phyloP scores from a whole-genome alignment of 2,329 filamentous ascomycete species.

The Hysterium pulicare region DNA sequence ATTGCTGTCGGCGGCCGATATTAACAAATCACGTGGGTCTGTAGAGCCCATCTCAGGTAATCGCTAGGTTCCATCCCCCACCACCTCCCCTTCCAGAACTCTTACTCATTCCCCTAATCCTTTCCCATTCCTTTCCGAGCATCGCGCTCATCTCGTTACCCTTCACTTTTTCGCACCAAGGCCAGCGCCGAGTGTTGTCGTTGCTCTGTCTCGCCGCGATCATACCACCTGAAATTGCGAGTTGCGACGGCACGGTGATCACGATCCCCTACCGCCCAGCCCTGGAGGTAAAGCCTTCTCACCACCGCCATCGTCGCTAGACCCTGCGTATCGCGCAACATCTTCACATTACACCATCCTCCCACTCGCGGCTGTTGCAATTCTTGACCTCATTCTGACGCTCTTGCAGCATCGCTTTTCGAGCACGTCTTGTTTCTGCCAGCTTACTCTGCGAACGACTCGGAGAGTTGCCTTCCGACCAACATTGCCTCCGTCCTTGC shows the following conservation, averaged over 20 bases:
- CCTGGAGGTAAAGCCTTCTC: constrained; percentile 13
- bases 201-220: constrained; percentile 8
- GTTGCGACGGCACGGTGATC: constrained; percentile 11
- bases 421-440: neutral
- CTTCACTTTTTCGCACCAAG: constrained; percentile 1
- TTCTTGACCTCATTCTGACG: constrained; percentile 7
- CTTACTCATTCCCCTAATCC: constrained; percentile 8
- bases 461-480: constrained; percentile 15
- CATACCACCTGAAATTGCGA: constrained; percentile 1
- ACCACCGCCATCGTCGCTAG: constrained; percentile 18
- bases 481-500: constrained; percentile 15
- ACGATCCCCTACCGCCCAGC: constrained; percentile 6
- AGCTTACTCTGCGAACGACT: constrained; percentile 15
- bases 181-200: constrained; percentile 11
- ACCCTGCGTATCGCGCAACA: constrained; percentile 12
- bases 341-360: constrained; percentile 5
- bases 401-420: neutral
- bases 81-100: no score
- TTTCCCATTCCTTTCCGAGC: constrained; percentile 1
- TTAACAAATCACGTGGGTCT: constrained; percentile 4
- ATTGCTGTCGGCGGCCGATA: neutral
- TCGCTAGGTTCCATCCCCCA: constrained; percentile 7
- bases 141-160: constrained; percentile 13
- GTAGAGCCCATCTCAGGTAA: neutral
- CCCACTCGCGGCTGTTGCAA: constrained; percentile 4